Conservation (phyloP, 2,329 filamentous ascomycete species). For the Colletotrichum orchidophilum region DNA sequence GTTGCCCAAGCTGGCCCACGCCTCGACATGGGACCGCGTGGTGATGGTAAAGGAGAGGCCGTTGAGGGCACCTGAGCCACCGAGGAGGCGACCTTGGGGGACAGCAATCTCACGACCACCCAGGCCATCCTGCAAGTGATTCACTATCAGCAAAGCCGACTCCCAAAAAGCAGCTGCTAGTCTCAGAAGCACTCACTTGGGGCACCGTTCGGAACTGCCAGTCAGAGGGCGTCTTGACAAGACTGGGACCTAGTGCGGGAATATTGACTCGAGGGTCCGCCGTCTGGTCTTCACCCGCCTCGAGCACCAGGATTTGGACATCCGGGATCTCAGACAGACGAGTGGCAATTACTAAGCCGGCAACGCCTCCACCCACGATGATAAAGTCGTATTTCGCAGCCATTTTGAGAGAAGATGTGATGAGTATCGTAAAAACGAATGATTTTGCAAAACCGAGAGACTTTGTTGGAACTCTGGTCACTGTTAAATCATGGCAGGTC, state of each 20-base stretch:
- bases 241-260: slow-evolving; percentile 39
- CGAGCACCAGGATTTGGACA: slow-evolving; percentile 39
- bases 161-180: background rate
- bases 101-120: slow-evolving; percentile 35
- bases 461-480: background rate
- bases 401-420: slow-evolving; percentile 18
- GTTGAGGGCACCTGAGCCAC: slow-evolving; percentile 43
- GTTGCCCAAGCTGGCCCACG: slow-evolving; percentile 41
- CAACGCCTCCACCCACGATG: slow-evolving; percentile 33
- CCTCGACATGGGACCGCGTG: slow-evolving; percentile 37
- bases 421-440: background rate
- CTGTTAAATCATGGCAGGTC: slow-evolving; percentile 27
- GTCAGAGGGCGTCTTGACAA: slow-evolving; percentile 38
- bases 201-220: slow-evolving; percentile 40
- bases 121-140: slow-evolving; percentile 19
- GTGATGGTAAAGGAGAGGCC: slow-evolving; percentile 37
- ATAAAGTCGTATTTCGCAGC: slow-evolving; percentile 36
- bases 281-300: slow-evolving; percentile 40
- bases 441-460: background rate
- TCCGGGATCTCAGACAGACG: slow-evolving; percentile 35
- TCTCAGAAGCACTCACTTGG: slow-evolving; percentile 31
- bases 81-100: slow-evolving; percentile 37
- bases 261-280: slow-evolving; percentile 38
- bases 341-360: slow-evolving; percentile 30
- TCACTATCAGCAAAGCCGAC: background rate